Evolutionary conservation across 148 eudicot genomes (phyloP), one percentile per base, ranked within the genome.

Genomic region (Tetragonia tetragonoides): DNA sequence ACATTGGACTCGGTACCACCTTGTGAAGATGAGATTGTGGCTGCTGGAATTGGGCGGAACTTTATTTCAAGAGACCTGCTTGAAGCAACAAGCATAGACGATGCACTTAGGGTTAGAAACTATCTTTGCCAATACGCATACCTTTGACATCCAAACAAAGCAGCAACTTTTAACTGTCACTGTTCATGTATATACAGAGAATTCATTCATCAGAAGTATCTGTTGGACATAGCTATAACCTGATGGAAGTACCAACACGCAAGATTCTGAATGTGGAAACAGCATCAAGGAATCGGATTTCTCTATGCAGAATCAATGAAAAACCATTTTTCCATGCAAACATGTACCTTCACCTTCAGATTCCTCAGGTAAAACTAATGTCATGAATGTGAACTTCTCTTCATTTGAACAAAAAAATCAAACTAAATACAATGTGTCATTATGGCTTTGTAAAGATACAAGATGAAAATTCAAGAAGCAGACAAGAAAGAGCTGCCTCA

Each of bases 181-280:
- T 59, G 20, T 74, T 49, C 63, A n/a, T 67, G 77, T 24, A 62
- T 79, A 24, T 86, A 61, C 88, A 95, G 98, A 88, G 89, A 77
- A 89, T 95, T 72, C 87, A 24, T 20, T 83, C 91, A 59, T 75
- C 92, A 78, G 88, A 79, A 41, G 91, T 80, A 75, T 90, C 97
- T n/a, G 86, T 89, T 57, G 98, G 97, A n/a, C 98, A 94, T 61
- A 87, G 98, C 84, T 94, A 94, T 79, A 94, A 92, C 81, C 88
- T 94, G 62, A 86, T 94, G 3, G 95, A 92, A 72, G 38, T 82
- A 47, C 81, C 72, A 28, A 79, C 75, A 23, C 91, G 92, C 15
- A 87, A 84, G 76, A 91, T 91, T 79, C 74, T 93, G 74, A 95
- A 91, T 49, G 91, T 89, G 16, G 99, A 95, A 88, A 90, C 99